Percentiles rank a stretch among this genome's conserved stretches.
Conservation (phyloP, 2,329 filamentous ascomycete species). For the Phialophora tarda region DNA sequence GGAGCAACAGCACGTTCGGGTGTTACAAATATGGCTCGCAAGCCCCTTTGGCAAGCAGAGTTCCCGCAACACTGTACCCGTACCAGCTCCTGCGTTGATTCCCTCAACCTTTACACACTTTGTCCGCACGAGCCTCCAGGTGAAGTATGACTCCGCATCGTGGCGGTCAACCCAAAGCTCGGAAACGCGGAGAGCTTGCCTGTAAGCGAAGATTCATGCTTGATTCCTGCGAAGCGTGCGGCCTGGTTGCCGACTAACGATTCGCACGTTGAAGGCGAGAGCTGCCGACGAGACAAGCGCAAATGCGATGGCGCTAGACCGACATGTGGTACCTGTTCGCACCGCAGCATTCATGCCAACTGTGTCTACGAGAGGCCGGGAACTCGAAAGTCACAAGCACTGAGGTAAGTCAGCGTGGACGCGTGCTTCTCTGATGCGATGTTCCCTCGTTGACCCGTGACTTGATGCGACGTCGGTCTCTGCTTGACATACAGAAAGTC, state of each 20-base stretch:
- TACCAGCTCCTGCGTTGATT: neutral
- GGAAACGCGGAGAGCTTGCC: slow-evolving; percentile 5
- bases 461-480: neutral
- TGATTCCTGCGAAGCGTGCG: neutral
- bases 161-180: neutral
- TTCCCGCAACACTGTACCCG: neutral
- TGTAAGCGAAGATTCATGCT: neutral
- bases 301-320: slow-evolving; percentile 15
- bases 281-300: slow-evolving; percentile 11
- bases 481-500: neutral
- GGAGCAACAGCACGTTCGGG: neutral
- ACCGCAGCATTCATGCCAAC: neutral
- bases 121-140: neutral
- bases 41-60: neutral
- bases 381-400: neutral
- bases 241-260: slow-evolving; percentile 33
- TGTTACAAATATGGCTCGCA: neutral
- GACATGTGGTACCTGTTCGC: slow-evolving; percentile 18
- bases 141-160: neutral
- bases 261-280: slow-evolving; percentile 22
- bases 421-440: neutral
- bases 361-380: slow-evolving; percentile 12
- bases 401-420: neutral
- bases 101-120: neutral
- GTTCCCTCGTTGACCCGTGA: neutral